Evolutionary conservation across 2,329 filamentous ascomycete species (phyloP).

Genomic region (Nectriaceae sp.): DNA sequence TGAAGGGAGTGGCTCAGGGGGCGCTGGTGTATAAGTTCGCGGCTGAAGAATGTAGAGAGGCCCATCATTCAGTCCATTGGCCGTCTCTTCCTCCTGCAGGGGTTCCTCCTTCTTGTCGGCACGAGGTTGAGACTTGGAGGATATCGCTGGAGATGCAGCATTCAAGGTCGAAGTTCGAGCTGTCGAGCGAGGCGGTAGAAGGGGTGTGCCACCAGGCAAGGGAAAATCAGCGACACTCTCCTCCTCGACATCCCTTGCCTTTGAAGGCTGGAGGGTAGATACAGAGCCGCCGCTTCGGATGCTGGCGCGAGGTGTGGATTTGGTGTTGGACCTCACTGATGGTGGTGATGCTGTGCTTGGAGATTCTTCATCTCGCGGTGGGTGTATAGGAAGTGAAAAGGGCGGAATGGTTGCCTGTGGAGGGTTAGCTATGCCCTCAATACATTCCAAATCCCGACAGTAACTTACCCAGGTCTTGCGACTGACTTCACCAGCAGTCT

Average conservation of each 20-base stretch:
- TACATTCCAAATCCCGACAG: not conserved
- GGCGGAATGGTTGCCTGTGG: slow-evolving; percentile 26
- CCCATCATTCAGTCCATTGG: slow-evolving; percentile 30
- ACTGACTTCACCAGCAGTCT: slow-evolving; percentile 80
- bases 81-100: slow-evolving; percentile 2
- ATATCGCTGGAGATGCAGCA: not conserved
- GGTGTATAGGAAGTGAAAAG: slow-evolving; percentile 22
- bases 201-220: slow-evolving; percentile 25
- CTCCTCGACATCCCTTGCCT: slow-evolving; percentile 19
- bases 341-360: slow-evolving; percentile 10
- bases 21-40: slow-evolving; percentile 57
- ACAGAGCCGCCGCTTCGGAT: slow-evolving; percentile 20
- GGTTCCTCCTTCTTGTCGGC: slow-evolving; percentile 2
- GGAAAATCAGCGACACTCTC: slow-evolving; percentile 29
- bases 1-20: slow-evolving; percentile 49
- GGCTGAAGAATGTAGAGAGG: slow-evolving; percentile 57
- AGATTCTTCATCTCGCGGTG: slow-evolving; percentile 8
- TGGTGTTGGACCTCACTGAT: slow-evolving; percentile 11
- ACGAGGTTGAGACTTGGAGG: not conserved
- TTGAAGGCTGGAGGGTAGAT: slow-evolving; percentile 10
- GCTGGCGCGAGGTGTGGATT: slow-evolving; percentile 18
- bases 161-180: slow-evolving; percentile 1
- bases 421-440: slow-evolving; percentile 11
- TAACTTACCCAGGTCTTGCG: slow-evolving; percentile 70
- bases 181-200: slow-evolving; percentile 17